Conservation (phyloP, 1,284 basidiomycete genomes). For the Fomitopsis schrenkii region DNA sequence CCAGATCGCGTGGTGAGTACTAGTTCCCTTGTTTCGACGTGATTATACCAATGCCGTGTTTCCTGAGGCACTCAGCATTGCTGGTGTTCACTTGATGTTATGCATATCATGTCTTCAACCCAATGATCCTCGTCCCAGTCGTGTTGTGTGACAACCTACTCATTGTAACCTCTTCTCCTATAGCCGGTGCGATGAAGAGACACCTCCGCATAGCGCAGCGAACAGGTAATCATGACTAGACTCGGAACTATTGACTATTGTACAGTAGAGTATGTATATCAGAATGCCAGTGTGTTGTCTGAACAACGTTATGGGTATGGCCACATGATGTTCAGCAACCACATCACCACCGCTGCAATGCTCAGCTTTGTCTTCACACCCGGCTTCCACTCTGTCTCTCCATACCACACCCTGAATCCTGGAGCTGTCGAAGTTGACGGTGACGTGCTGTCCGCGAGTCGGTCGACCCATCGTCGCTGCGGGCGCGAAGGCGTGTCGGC, state of each 20-base stretch:
- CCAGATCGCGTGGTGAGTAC: slow-evolving; percentile 7
- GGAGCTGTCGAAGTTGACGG: slow-evolving; percentile 23
- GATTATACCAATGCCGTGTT: slow-evolving; percentile 14
- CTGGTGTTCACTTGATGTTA: slow-evolving; percentile 5
- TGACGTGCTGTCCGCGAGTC: slow-evolving; percentile 39
- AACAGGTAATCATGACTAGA: neutral
- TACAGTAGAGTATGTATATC: neutral
- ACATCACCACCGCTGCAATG: slow-evolving; percentile 40
- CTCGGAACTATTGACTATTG: neutral
- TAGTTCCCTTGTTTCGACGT: slow-evolving; percentile 6
- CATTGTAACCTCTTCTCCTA: neutral
- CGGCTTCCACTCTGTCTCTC: slow-evolving; percentile 26
- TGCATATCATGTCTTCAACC: slow-evolving; percentile 38
- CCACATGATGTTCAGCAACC: slow-evolving; percentile 58
- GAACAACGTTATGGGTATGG: slow-evolving; percentile 27
- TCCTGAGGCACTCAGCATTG: neutral
- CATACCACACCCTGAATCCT: slow-evolving; percentile 29
- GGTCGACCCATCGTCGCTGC: slow-evolving; percentile 50
- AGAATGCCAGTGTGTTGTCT: neutral
- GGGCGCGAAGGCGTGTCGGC: slow-evolving; percentile 35
- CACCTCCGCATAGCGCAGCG: neutral
- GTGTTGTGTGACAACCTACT: neutral
- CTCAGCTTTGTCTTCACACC: slow-evolving; percentile 34
- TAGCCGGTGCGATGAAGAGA: neutral
- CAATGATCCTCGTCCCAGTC: slow-evolving; percentile 25